Evolutionary conservation across 257 asterid genomes (phyloP), one percentile per base, ranked within the genome.

Genomic region (Coffea canephora): DNA sequence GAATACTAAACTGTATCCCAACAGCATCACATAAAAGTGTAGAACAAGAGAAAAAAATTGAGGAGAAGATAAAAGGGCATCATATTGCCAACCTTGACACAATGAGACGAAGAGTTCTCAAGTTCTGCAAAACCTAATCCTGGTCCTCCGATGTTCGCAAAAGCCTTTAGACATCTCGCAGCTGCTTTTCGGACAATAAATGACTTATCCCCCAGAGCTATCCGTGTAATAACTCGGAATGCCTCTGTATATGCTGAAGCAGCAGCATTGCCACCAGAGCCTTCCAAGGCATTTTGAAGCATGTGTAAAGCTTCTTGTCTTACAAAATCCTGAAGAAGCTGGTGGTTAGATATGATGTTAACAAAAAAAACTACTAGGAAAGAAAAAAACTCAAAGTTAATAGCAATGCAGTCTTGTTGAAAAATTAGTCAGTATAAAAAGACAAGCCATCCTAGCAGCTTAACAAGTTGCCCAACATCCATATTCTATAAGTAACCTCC

Each of bases 221-320:
- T 78, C 79, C 97, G 88, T 82, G 86, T 92, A 77, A 92, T 89
- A 74, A 92, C 81, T 68, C 99, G 99, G 82, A 90, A 94, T 74
- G 98, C 98, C 92, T 94, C 99, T 45, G 76, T 81, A 78, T 92
- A 96, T 27, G 91, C 97, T 57, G 96, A 84, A 85, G 96, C 82
- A 84, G 96, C 78, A 75, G 94, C 98, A 88, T 84, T 84, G 45
- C 99, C 98, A 23, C 89, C 92, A 79, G 94, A 92, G 81, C 99
- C 99, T 86, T 96, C 99, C 90, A 96, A 85, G 73, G 98, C 99
- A 88, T 92, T 96, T 78, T 89, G 91, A 87, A 96, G 99, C 99
- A 96, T 91, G 88, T 91, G 93, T 83, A 96, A 78, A 82, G 97
- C 97, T 88, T 94, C 99, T 89, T 90, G 95, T 72, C 98, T 91